Percentiles rank a stretch among this genome's conserved stretches.
Conservation (phyloP, 257 asterid genomes). For the Plantago ovata region DNA sequence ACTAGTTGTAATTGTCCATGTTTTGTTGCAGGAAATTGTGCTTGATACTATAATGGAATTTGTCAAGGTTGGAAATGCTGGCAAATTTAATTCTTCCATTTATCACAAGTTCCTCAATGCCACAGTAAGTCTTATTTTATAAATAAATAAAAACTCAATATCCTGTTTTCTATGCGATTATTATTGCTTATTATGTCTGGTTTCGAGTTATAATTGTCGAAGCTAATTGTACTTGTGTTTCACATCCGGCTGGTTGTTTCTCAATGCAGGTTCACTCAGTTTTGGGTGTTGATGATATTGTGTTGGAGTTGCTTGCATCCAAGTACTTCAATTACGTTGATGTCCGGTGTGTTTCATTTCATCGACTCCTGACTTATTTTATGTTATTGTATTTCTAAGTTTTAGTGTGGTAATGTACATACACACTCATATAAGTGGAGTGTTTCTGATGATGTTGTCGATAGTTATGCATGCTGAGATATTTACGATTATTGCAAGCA, state of each 20-base stretch:
- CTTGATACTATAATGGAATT: conserved; percentile 83
- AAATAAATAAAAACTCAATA: not conserved
- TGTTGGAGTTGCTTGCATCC: conserved; percentile 52
- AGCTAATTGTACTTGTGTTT: conserved; percentile 8
- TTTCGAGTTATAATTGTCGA: not conserved
- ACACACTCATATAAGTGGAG: not conserved
- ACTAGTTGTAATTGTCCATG: not conserved
- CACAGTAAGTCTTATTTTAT: not conserved
- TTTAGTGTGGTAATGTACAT: not conserved
- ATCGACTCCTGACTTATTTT: conserved; percentile 5
- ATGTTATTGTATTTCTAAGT: not conserved
- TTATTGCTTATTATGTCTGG: not conserved
- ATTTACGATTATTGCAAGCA: not conserved
- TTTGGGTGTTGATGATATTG: conserved; percentile 42
- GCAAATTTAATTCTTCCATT: conserved; percentile 70
- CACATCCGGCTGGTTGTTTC: not conserved
- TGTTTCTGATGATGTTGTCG: not conserved
- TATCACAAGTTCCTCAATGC: conserved; percentile 66
- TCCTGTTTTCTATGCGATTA: conserved; percentile 1
- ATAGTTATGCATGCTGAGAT: not conserved
- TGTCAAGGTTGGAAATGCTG: conserved; percentile 77
- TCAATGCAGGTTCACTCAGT: conserved; percentile 60
- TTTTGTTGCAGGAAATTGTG: conserved; percentile 58
- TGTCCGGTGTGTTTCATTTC: conserved; percentile 54
- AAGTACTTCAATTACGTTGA: conserved; percentile 77